Evolutionary conservation across 257 asterid genomes (phyloP).

Genomic region (Fraxinus cuspidata): DNA sequence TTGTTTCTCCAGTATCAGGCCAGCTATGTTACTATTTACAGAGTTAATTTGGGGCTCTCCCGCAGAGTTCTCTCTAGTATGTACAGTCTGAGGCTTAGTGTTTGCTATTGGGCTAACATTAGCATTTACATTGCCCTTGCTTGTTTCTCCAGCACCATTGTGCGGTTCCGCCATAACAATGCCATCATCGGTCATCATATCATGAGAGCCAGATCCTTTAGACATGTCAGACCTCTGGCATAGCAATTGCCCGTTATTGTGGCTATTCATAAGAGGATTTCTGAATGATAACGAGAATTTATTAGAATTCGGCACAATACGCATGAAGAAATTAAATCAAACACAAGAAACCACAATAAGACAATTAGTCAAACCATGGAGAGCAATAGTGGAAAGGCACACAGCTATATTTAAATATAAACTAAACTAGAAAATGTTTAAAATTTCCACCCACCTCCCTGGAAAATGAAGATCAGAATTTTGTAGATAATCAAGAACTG

Average conservation of each 20-base stretch:
- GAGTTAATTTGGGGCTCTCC: conserved; percentile 40
- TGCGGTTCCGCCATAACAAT: conserved; percentile 29
- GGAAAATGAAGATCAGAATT: conserved; percentile 49
- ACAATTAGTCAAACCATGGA: background rate
- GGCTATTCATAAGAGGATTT: conserved; percentile 24
- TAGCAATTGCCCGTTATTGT: conserved; percentile 39
- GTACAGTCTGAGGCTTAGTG: conserved; percentile 53
- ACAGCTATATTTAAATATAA: background rate
- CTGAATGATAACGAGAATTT: conserved; percentile 33
- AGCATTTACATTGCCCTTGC: conserved; percentile 57
- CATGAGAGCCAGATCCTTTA: conserved; percentile 42
- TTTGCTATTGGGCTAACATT: conserved; percentile 43
- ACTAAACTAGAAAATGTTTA: background rate
- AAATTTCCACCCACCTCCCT: conserved; percentile 52
- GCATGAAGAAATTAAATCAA: background rate
- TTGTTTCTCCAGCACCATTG: conserved; percentile 35
- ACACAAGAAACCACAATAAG: conserved; percentile 20
- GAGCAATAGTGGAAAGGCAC: background rate
- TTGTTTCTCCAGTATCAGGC: conserved; percentile 46
- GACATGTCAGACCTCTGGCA: conserved; percentile 41
- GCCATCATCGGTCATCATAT: conserved; percentile 38
- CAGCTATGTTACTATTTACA: conserved; percentile 62
- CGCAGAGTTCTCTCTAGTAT: conserved; percentile 47
- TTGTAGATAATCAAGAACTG: conserved; percentile 69
- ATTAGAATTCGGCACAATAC: background rate